Conservation (phyloP, 139 green algal genomes). For the Chlamydomonas sp. region DNA sequence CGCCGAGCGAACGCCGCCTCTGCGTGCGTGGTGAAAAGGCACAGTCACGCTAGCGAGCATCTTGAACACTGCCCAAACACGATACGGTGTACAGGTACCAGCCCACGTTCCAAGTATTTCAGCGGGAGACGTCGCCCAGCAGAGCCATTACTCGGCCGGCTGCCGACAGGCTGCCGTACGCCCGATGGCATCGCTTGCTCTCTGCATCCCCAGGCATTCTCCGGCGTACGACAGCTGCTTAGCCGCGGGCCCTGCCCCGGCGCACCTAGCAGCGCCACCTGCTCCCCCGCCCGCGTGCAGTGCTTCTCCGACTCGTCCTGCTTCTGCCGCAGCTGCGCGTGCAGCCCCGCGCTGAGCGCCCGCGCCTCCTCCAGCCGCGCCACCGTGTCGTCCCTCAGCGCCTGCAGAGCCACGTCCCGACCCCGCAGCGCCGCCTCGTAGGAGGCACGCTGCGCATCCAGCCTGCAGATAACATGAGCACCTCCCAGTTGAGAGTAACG, state of each 20-base stretch:
- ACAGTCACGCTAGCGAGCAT: neutral
- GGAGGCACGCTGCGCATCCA: neutral
- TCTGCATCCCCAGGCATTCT: no score
- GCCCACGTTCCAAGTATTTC: no score
- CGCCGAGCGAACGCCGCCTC: constrained; percentile 31
- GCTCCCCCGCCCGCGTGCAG: neutral
- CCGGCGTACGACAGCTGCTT: neutral
- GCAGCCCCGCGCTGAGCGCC: neutral
- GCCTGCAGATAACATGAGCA: neutral
- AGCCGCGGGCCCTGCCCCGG: neutral
- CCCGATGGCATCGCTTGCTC: no score
- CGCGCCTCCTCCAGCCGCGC: constrained; percentile 23
- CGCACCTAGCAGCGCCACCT: constrained; percentile 23
- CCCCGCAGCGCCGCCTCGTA: neutral
- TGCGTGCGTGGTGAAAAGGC: neutral
- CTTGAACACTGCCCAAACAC: neutral
- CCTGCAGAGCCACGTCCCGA: neutral
- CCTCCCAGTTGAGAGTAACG: no score
- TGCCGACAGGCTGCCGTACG: no score
- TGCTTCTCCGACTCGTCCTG: constrained; percentile 21
- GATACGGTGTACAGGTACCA: no score
- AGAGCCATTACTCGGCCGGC: no score
- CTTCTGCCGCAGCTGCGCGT: neutral
- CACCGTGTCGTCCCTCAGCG: neutral
- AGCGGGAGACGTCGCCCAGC: no score